Percentiles rank a stretch among this genome's conserved stretches.
Conservation (phyloP, 73 alveolate species). For the Symbiodinium natans region DNA sequence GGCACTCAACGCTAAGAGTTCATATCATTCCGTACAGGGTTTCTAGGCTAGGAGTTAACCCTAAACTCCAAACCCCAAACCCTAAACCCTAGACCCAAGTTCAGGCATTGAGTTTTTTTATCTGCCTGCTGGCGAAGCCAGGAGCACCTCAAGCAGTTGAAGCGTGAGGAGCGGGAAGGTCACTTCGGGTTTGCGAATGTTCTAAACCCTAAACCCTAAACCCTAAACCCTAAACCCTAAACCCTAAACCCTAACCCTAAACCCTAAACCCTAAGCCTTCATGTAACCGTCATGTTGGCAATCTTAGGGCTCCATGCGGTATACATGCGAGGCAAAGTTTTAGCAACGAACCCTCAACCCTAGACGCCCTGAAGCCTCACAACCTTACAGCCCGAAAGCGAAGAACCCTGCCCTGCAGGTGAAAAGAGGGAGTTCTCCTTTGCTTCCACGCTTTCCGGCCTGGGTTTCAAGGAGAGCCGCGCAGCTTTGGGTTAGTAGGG, state of each 20-base stretch:
- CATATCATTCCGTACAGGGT: no score
- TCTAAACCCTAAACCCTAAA: no score
- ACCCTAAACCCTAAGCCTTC: background rate
- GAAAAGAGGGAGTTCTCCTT: conserved; percentile 76
- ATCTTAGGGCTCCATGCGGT: no score
- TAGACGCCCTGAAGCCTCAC: background rate
- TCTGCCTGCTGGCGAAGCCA: background rate
- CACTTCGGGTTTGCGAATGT: no score
- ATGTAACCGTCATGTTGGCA: no score
- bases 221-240: background rate
- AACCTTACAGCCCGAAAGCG: background rate
- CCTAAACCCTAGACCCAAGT: no score
- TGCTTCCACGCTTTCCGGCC: conserved; percentile 61
- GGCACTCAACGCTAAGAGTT: no score
- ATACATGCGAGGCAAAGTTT: no score
- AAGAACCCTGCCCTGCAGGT: background rate
- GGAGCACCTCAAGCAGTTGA: conserved; percentile 72
- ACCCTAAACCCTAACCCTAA: background rate
- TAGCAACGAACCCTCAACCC: background rate
- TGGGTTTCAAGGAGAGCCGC: conserved; percentile 57
- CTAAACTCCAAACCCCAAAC: no score
- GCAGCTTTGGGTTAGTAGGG: background rate
- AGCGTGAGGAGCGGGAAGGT: conserved; percentile 91
- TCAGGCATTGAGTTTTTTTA: background rate
- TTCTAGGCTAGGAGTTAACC: no score